These are phyloP conservation scores for Hibiscus trionum DNA, from an alignment of 345 rosid species.

Conservation along the genomic window DNA sequence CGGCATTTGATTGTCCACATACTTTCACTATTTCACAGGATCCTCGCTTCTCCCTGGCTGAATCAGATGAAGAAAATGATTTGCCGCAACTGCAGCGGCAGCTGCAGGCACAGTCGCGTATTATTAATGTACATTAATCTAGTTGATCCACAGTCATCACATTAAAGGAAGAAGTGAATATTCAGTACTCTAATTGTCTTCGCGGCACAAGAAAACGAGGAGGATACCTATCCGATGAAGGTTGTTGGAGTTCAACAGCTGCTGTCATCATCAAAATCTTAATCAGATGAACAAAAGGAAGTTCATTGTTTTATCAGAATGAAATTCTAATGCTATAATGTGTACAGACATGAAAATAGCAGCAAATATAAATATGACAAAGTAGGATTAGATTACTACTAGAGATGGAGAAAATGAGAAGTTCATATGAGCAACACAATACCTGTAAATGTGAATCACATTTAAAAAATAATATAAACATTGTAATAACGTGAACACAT, in stretches of 20 bases:
- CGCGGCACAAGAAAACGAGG: not conserved
- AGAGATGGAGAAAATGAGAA: not conserved
- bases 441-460: not conserved
- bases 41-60: constrained; percentile 13
- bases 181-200: not conserved
- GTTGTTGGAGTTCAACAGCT: not conserved
- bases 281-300: not conserved
- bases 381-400: not conserved
- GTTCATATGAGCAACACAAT: not conserved
- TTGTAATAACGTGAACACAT: no score
- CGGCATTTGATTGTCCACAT: not conserved
- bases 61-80: constrained; percentile 46
- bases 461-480: no score
- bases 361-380: no score
- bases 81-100: constrained; percentile 17
- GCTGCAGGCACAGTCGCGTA: constrained; percentile 19
- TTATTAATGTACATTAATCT: constrained; percentile 14
- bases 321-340: not conserved
- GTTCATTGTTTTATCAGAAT: not conserved
- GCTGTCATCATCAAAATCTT: no score
- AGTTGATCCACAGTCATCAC: not conserved
- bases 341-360: not conserved
- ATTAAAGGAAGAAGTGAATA: not conserved
- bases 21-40: constrained; percentile 12
- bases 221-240: not conserved